A percentile compares a stretch with the other conserved stretches of the same genome.
These are phyloP conservation scores for Neocatenulostroma microsporum DNA, from an alignment of 2,329 filamentous ascomycete genomes.

Conservation along the genomic window DNA sequence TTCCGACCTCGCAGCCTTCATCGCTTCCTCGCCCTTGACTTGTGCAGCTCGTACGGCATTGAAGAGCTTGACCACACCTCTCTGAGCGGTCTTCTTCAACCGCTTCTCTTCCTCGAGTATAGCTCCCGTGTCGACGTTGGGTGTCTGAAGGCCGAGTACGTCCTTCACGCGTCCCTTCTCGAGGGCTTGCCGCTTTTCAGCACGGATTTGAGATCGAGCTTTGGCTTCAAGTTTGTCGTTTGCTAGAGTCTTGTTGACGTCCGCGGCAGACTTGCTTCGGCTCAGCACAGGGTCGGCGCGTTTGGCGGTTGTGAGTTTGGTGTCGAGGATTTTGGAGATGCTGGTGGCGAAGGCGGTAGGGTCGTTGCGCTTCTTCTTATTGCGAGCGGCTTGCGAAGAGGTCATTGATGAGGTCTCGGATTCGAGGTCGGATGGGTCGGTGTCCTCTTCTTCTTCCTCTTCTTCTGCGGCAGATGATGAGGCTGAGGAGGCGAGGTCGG, in stretches of 20 bases:
- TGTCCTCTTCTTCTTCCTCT: conserved; percentile 34
- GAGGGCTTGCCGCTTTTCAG: conserved; percentile 68
- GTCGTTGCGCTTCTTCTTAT: conserved; percentile 79
- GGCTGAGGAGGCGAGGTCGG: conserved; percentile 3
- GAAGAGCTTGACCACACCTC: conserved; percentile 92
- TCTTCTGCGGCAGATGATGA: conserved; percentile 10
- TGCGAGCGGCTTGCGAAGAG: conserved; percentile 18
- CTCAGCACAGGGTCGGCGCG: conserved; percentile 86
- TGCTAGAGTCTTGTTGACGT: conserved; percentile 62
- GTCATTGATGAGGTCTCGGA: conserved; percentile 15
- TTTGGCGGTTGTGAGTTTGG: conserved; percentile 75
- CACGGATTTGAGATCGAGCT: conserved; percentile 68
- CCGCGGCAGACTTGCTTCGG: conserved; percentile 65
- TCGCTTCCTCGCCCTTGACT: conserved; percentile 74
- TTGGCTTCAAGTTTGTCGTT: conserved; percentile 75
- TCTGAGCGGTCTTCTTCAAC: conserved; percentile 78
- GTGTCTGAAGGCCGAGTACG: conserved; percentile 60
- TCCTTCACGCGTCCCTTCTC: conserved; percentile 87
- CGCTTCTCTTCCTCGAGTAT: conserved; percentile 65
- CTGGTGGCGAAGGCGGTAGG: conserved; percentile 85
- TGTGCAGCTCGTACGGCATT: conserved; percentile 91
- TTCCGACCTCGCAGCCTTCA: conserved; percentile 58
- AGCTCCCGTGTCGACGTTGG: conserved; percentile 40
- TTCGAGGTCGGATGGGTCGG: conserved; percentile 29
- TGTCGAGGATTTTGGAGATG: conserved; percentile 84